phyloP scores from a whole-genome alignment of 2,329 filamentous ascomycete genomes.

The Alternaria sp. region DNA sequence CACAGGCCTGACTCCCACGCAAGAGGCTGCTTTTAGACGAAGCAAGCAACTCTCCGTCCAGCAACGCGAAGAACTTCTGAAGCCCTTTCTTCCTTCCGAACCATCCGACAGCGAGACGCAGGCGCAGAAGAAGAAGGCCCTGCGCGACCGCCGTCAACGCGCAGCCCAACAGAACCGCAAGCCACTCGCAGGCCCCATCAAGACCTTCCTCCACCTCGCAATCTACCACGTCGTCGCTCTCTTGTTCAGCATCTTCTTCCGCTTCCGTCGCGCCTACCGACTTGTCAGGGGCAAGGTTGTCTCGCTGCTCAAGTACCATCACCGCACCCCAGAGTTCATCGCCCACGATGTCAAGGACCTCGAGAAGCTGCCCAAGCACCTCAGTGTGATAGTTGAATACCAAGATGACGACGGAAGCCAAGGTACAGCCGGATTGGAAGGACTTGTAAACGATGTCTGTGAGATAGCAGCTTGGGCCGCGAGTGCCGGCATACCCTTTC shows the following conservation, averaged over 20 bases:
- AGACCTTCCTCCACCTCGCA: constrained; percentile 67
- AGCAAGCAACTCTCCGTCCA: constrained; percentile 49
- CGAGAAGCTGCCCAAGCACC: constrained; percentile 76
- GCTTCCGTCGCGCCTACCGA: constrained; percentile 79
- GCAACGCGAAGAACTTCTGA: constrained; percentile 60
- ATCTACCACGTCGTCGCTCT: constrained; percentile 75
- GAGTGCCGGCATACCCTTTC: constrained; percentile 81
- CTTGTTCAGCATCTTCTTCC: constrained; percentile 87
- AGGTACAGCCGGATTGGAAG: constrained; percentile 76
- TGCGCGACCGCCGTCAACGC: constrained; percentile 20
- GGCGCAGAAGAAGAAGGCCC: constrained; percentile 15
- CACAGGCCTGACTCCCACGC: constrained; percentile 39
- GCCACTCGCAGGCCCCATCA: constrained; percentile 62
- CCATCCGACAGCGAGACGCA: constrained; percentile 35
- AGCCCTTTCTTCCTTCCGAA: constrained; percentile 59
- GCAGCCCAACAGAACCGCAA: constrained; percentile 19
- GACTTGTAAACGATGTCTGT: constrained; percentile 85
- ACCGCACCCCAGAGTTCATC: constrained; percentile 92
- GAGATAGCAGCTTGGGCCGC: constrained; percentile 94
- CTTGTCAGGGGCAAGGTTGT: constrained; percentile 77
- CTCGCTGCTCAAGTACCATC: constrained; percentile 90
- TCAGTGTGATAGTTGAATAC: constrained; percentile 83
- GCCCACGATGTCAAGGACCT: constrained; percentile 81
- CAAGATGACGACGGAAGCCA: constrained; percentile 67
- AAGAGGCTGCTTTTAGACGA: constrained; percentile 43